Evolutionary conservation across 2,329 filamentous ascomycete species (phyloP).

Genomic region (Pseudogymnoascus verrucosus): DNA sequence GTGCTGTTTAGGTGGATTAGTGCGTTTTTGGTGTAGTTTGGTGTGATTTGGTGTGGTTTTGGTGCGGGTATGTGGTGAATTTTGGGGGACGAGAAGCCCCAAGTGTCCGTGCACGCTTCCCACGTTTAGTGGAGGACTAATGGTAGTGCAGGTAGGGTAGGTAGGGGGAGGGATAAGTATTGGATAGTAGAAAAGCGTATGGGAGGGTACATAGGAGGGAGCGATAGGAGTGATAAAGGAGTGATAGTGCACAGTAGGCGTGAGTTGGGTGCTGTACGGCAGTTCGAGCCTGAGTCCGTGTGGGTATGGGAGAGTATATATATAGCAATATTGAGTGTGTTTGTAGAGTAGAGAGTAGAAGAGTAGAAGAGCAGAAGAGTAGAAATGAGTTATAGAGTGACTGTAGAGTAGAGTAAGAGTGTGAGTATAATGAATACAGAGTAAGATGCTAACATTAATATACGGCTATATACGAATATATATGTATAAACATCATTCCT

Average conservation of each 20-base stretch:
- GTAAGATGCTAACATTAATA: background rate
- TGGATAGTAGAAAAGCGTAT: background rate
- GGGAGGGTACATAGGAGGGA: background rate
- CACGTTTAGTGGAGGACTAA: background rate
- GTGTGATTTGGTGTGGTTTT: too few species aligned
- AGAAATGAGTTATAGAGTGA: background rate
- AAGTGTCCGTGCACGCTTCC: background rate
- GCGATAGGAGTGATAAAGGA: background rate
- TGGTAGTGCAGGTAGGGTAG: background rate
- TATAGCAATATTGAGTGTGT: too few species aligned
- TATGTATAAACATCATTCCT: too few species aligned
- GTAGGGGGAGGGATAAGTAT: background rate
- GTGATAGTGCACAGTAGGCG: background rate
- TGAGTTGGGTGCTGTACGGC: background rate
- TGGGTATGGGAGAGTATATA: too few species aligned
- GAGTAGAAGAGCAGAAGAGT: too few species aligned
- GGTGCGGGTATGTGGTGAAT: background rate
- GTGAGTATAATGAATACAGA: background rate
- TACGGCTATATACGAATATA: too few species aligned
- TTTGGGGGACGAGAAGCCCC: background rate
- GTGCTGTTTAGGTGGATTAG: too few species aligned
- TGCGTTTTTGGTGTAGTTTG: background rate
- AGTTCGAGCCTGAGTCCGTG: background rate
- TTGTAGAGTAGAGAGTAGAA: too few species aligned
- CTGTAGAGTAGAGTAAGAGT: background rate